phyloP scores from a whole-genome alignment of 176 grass and related monocot species.

The Aegilops longissima region DNA sequence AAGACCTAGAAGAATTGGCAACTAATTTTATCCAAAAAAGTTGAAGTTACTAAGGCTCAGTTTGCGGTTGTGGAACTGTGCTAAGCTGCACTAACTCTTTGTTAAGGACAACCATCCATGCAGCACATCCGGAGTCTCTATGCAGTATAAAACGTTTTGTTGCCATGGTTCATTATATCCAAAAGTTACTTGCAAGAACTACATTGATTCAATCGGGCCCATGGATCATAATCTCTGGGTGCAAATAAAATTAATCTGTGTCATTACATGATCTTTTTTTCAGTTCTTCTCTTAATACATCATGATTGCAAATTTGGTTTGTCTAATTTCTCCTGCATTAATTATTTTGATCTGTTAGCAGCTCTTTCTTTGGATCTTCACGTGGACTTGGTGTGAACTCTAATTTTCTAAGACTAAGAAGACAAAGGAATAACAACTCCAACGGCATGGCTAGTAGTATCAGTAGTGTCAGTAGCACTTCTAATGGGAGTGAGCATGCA shows the following conservation, averaged over 20 bases:
- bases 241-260: constrained; percentile 10
- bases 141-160: background rate
- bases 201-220: background rate
- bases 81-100: background rate
- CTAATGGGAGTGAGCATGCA: constrained; percentile 67
- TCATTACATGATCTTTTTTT: background rate
- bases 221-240: constrained; percentile 13
- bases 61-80: background rate
- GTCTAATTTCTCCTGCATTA: constrained; percentile 7
- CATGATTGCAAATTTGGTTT: background rate
- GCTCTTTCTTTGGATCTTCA: constrained; percentile 62
- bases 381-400: constrained; percentile 71
- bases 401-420: constrained; percentile 68
- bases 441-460: constrained; percentile 76
- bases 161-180: constrained; percentile 12
- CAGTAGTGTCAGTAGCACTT: constrained; percentile 86
- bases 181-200: constrained; percentile 6
- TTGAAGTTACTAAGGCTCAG: background rate
- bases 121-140: constrained; percentile 16
- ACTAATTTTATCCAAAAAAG: background rate
- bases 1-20: background rate
- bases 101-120: constrained; percentile 6
- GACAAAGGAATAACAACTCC: constrained; percentile 57
- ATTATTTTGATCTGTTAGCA: constrained; percentile 49
- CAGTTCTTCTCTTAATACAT: constrained; percentile 4